Evolutionary conservation across 352 stramenopile species (phyloP), one percentile per base, ranked within the genome.

Genomic region (Phytophthora aleatoria): DNA sequence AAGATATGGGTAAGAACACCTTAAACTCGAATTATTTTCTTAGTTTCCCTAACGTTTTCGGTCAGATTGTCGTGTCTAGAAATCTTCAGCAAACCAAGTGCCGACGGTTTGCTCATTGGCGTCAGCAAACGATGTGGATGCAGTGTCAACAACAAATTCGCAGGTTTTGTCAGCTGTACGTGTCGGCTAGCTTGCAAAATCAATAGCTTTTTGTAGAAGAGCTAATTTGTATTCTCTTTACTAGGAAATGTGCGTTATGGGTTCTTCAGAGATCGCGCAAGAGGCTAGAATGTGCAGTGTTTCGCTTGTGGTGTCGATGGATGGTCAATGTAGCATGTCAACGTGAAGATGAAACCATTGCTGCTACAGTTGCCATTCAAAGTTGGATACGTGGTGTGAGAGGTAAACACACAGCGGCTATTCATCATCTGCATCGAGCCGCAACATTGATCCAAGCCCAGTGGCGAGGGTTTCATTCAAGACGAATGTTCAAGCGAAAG

Each of bases 391-490:
- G 77, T 9, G 53, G 66, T 9, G 9, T 76, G 12, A 51, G 73
- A 24, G 76, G 66, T 0, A 85, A 69, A 49, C 61, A 39, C 7
- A 35, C 50, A 9, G 70, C 66, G 2, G 54, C 55, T 3, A 57
- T 49, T 2, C 67, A 78, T 41, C 58, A 71, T 20, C 13, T 85
- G 3, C 50, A 80, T 5, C 54, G 57, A 44, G 66, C 67, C 3
- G 69, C 71, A 8, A 77, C 70, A 3, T 24, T 24, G 1, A 60
- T 93, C 28, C 82, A 91, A 55, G 47, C 69, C 3, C 1, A 16
- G 3, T 93, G 82, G 84, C 68, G 77, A 47, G 79, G 79, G n/a
- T 87, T 75, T 44, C 56, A 73, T 41, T 78, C 64, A n/a, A 67
- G 79, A 42, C 82, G 64, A 44, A 76, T 89, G 60, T 27, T 76